Evolutionary conservation across 257 asterid genomes (phyloP).

Genomic region (Nyctanthes arbortristis): DNA sequence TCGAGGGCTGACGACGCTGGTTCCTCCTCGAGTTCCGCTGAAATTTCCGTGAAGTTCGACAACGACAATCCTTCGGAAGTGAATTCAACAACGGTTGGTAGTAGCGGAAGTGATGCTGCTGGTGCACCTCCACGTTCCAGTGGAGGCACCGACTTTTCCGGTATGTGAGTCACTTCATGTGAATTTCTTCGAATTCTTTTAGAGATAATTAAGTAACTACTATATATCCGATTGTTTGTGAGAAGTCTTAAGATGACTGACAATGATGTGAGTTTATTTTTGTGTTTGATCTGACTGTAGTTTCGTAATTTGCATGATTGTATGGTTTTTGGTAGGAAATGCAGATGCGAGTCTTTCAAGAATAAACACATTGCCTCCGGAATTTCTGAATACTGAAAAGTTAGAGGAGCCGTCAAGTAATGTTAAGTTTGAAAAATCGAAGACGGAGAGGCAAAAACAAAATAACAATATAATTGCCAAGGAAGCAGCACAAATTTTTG

Average conservation of each 20-base stretch:
- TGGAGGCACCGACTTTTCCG: conserved; percentile 52
- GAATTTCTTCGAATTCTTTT: conserved; percentile 24
- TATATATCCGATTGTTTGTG: too few species aligned
- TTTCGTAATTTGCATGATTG: conserved; percentile 3
- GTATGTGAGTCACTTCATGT: too few species aligned
- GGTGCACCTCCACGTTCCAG: conserved; percentile 33
- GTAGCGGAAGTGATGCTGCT: conserved; percentile 7
- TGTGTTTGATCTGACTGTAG: conserved; percentile 2
- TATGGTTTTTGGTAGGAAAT: conserved; percentile 48
- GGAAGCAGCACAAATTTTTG: conserved; percentile 84
- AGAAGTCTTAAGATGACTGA: too few species aligned
- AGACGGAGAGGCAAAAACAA: conserved; percentile 63
- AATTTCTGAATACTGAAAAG: conserved; percentile 47
- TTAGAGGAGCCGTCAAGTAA: conserved; percentile 32
- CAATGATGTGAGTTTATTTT: conserved; percentile 4
- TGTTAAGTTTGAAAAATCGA: conserved; percentile 52
- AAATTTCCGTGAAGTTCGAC: conserved; percentile 45
- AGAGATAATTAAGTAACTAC: conserved; percentile 18
- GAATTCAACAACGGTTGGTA: conserved; percentile 22
- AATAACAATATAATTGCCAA: conserved; percentile 44
- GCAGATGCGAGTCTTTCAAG: conserved; percentile 39
- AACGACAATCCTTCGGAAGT: conserved; percentile 34
- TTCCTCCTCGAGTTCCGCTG: conserved; percentile 49
- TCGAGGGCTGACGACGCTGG: conserved; percentile 33
- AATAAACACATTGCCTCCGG: conserved; percentile 49